Base-by-base conservation (phyloP, 2,329 filamentous ascomycete genomes). In the Aspergillus candidus region DNA sequence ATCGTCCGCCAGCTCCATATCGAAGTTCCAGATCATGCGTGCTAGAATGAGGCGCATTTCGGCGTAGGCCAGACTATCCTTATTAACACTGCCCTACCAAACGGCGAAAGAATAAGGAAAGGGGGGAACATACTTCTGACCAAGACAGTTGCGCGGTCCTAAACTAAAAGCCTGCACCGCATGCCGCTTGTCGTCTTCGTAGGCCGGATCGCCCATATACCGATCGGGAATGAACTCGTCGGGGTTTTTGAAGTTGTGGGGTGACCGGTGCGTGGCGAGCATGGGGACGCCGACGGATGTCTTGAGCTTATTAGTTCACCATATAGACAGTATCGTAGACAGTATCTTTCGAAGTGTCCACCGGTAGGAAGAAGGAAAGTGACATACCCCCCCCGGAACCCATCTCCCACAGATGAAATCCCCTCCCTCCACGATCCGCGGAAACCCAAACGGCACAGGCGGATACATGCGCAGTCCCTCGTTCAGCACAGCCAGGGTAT, bases 31-130 rank as follows among this genome's bases (percentile, higher is more conserved):
- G 1, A 78, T 49, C 4, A 78, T 50, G 2, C 67, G 67, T 0
- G 71, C 68, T 6, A 78, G 54, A 32, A 77, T 71, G 4, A 75
- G 55, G 4, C 74, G 65, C 66, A 77, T 73, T 52, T 78, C 74
- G 14, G 70, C 62, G 39, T 73, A 74, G 3, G 74, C 73, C 32
- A 78, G 60, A 44, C 72, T 75, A 35, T 27, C 47, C 40, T 3
- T 18, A 43, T 31, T 4, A n/a, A 17, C 18, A n/a, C 6, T 10
- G 12, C 4, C 3, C 13, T 15, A 1, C 22, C 18, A 4, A 18
- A 4, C 4, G n/a, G n/a, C n/a, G n/a, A n/a, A n/a, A n/a, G n/a
- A n/a, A n/a, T n/a, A n/a, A n/a, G 7, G 1, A 29, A 15, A 13
- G 10, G 8, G 18, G 12, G 5, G 4, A 11, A 61, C 71, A 57